Percentiles rank a stretch among this genome's conserved stretches.
Evolutionary conservation across 306 rosid genomes (phyloP).

Genomic region (Boehmeria nivea): DNA sequence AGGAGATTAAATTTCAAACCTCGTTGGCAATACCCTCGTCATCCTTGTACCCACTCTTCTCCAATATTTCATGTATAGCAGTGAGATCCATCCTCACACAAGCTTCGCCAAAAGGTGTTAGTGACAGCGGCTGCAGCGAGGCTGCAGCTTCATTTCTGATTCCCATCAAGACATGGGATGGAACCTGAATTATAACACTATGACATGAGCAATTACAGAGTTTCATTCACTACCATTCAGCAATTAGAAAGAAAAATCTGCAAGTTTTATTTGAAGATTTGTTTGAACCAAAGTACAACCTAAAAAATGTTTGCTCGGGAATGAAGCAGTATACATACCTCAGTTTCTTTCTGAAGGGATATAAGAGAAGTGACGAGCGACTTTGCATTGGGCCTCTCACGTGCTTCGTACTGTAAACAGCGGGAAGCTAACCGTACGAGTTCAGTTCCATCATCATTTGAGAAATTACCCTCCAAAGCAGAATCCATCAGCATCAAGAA

Average conservation of each 20-base stretch:
- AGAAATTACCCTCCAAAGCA: constrained; percentile 85
- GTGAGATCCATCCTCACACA: constrained; percentile 84
- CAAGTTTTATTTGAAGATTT: too few relatives aligned
- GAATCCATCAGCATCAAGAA: constrained; percentile 95
- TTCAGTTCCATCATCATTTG: constrained; percentile 96
- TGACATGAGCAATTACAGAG: constrained; percentile 43
- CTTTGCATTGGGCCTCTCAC: constrained; percentile 94
- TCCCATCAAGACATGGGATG: constrained; percentile 74
- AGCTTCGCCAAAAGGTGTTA: constrained; percentile 90
- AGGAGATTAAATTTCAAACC: constrained; percentile 31
- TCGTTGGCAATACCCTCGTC: constrained; percentile 96
- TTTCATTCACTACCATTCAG: too few relatives aligned
- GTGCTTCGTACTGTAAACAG: constrained; percentile 90
- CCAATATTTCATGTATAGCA: constrained; percentile 84
- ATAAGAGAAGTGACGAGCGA: constrained; percentile 71
- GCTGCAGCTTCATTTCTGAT: constrained; percentile 51
- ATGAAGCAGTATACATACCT: constrained; percentile 39
- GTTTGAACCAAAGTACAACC: neutral
- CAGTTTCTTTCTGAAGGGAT: constrained; percentile 86
- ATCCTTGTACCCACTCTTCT: constrained; percentile 90
- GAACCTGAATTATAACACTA: constrained; percentile 56
- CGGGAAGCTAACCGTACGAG: constrained; percentile 90
- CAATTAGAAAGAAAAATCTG: too few relatives aligned
- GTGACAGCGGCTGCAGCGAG: constrained; percentile 51
- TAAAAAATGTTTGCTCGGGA: neutral